phyloP scores from a whole-genome alignment of 805 yeast genomes.

The Spencermartinsiella europaea region DNA sequence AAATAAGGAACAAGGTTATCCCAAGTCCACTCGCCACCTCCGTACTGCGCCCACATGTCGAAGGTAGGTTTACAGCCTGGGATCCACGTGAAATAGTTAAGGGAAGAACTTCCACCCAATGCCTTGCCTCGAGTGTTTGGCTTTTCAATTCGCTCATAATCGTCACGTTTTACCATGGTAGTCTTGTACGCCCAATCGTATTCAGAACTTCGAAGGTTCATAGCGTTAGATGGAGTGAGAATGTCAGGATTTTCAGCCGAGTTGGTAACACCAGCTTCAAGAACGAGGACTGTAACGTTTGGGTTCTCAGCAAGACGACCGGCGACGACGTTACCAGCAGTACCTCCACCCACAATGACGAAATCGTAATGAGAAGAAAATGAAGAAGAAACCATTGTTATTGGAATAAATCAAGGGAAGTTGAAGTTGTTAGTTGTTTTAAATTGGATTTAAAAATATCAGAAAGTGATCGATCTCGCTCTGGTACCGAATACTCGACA shows the following conservation, averaged over 20 bases:
- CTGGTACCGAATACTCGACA: too few species aligned
- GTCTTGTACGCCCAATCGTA: conserved; percentile 33
- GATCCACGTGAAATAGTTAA: conserved; percentile 31
- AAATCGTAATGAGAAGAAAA: conserved; percentile 17
- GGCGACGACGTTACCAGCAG: conserved; percentile 33
- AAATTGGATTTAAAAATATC: background rate
- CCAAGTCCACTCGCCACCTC: conserved; percentile 32
- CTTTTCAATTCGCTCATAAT: conserved; percentile 28
- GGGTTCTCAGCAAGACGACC: conserved; percentile 32
- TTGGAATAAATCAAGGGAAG: background rate
- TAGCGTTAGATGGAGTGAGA: conserved; percentile 26
- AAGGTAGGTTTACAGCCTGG: conserved; percentile 30
- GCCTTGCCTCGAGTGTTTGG: conserved; percentile 33
- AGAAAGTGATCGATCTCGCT: background rate
- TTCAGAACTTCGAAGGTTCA: conserved; percentile 28
- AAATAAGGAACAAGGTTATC: conserved; percentile 26
- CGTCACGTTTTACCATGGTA: conserved; percentile 28
- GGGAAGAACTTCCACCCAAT: conserved; percentile 33
- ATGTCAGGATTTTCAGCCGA: conserved; percentile 24
- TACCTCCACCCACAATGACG: conserved; percentile 30
- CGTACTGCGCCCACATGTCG: conserved; percentile 28
- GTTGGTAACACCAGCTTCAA: conserved; percentile 31
- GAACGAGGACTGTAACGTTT: conserved; percentile 25
- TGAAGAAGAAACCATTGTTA: conserved; percentile 1
- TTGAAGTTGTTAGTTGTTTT: background rate